Conservation (phyloP, 2,329 filamentous ascomycete species). For the Lachnum nothofagi region DNA sequence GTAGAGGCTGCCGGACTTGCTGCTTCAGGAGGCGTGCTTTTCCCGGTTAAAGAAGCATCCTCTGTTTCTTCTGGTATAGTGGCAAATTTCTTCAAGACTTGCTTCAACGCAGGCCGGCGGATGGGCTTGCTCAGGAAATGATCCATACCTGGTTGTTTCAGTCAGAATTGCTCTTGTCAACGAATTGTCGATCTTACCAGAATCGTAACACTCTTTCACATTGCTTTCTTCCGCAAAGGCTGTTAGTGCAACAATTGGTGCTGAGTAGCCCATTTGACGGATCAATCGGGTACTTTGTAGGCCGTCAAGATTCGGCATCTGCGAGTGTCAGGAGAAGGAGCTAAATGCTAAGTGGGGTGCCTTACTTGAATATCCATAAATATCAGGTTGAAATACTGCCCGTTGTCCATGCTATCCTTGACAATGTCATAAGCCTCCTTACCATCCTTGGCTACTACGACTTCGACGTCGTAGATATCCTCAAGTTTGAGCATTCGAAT, state of each 20-base stretch:
- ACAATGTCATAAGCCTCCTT: slow-evolving; percentile 86
- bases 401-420: slow-evolving; percentile 71
- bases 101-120: slow-evolving; percentile 75
- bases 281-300: slow-evolving; percentile 82
- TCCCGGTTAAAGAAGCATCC: slow-evolving; percentile 19
- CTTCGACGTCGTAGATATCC: slow-evolving; percentile 70
- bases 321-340: slow-evolving; percentile 3
- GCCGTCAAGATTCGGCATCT: slow-evolving; percentile 91
- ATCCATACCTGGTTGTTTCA: slow-evolving; percentile 13
- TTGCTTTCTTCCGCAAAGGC: slow-evolving; percentile 90
- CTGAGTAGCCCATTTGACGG: slow-evolving; percentile 76
- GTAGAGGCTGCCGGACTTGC: neutral
- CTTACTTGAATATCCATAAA: slow-evolving; percentile 80
- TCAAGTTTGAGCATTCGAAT: slow-evolving; percentile 67
- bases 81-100: slow-evolving; percentile 77
- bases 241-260: slow-evolving; percentile 84
- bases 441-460: slow-evolving; percentile 74
- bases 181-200: slow-evolving; percentile 76
- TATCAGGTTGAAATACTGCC: slow-evolving; percentile 74
- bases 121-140: slow-evolving; percentile 55
- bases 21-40: slow-evolving; percentile 18
- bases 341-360: neutral
- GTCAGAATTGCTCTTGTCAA: neutral
- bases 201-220: slow-evolving; percentile 77
- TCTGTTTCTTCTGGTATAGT: slow-evolving; percentile 68